Conservation (phyloP, 306 rosid genomes). For the Argentina anserina region DNA sequence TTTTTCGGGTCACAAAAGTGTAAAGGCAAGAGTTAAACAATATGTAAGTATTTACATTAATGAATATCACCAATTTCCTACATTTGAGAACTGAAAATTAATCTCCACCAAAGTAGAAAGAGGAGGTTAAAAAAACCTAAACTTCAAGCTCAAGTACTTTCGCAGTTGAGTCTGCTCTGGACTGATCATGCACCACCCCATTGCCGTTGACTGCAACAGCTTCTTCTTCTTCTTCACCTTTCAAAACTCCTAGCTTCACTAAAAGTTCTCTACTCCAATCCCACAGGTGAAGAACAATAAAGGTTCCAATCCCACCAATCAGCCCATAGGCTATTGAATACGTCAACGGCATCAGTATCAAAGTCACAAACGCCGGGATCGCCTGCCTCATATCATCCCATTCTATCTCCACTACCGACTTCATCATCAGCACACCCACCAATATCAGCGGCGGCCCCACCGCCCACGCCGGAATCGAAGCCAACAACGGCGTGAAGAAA, state of each 20-base stretch:
- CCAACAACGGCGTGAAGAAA: constrained; percentile 88
- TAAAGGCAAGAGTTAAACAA: not conserved
- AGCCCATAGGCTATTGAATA: constrained; percentile 86
- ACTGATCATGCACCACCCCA: constrained; percentile 1
- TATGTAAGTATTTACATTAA: constrained; percentile 1
- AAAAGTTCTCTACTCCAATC: constrained; percentile 54
- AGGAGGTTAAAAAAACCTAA: constrained; percentile 4
- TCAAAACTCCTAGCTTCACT: constrained; percentile 30
- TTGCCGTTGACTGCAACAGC: constrained; percentile 29
- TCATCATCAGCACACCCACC: constrained; percentile 97
- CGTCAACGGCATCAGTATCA: constrained; percentile 80
- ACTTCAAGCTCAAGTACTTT: constrained; percentile 36
- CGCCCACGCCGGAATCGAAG: constrained; percentile 98
- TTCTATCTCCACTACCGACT: constrained; percentile 76
- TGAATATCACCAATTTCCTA: constrained; percentile 7
- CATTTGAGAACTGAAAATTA: not conserved
- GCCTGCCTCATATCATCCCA: constrained; percentile 96
- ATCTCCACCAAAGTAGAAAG: not conserved
- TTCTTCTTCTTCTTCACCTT: not conserved
- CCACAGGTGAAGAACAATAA: constrained; percentile 56
- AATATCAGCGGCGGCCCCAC: constrained; percentile 96
- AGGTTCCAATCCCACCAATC: constrained; percentile 90
- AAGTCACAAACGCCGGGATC: constrained; percentile 85
- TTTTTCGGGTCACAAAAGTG: no score
- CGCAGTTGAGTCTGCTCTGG: constrained; percentile 11